A percentile compares a stretch with the other conserved stretches of the same genome.
Conservation (phyloP, 352 stramenopile genomes). For the Phytophthora sp. region DNA sequence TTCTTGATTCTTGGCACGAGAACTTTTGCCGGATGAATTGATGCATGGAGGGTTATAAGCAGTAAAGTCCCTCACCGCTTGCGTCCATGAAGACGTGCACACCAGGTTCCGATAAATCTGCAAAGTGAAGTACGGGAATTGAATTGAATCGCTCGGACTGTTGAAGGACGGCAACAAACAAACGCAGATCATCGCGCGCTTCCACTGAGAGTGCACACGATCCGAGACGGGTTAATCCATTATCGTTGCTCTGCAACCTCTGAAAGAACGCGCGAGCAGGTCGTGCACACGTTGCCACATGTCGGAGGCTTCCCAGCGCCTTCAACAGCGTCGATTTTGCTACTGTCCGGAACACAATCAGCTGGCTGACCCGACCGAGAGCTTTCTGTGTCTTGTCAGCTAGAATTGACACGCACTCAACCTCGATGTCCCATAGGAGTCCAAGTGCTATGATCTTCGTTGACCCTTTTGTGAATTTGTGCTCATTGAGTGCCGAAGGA, state of each 20-base stretch:
- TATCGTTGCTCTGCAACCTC: neutral
- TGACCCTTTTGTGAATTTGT: conserved; percentile 25
- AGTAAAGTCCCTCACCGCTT: conserved; percentile 12
- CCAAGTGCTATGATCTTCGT: conserved; percentile 15
- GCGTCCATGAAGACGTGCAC: conserved; percentile 32
- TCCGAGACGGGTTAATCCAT: neutral
- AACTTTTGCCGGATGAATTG: conserved; percentile 22
- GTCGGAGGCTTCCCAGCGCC: conserved; percentile 7
- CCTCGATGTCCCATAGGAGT: conserved; percentile 17
- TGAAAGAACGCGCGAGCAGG: conserved; percentile 13
- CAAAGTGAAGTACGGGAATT: conserved; percentile 19
- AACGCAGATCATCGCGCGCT: conserved; percentile 1
- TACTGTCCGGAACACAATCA: neutral
- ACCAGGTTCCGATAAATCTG: neutral
- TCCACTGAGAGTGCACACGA: neutral
- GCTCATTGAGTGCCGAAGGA: conserved; percentile 20
- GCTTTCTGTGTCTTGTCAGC: conserved; percentile 16
- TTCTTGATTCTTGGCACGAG: neutral
- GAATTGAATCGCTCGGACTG: conserved; percentile 10
- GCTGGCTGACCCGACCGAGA: neutral
- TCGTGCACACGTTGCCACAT: conserved; percentile 1
- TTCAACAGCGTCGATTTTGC: conserved; percentile 1
- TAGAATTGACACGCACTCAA: conserved; percentile 19
- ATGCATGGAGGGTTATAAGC: neutral
- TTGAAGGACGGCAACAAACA: conserved; percentile 6